These are phyloP conservation scores for Amphibolis antarctica DNA, from an alignment of 106 monocot species.

Conservation along the genomic window DNA sequence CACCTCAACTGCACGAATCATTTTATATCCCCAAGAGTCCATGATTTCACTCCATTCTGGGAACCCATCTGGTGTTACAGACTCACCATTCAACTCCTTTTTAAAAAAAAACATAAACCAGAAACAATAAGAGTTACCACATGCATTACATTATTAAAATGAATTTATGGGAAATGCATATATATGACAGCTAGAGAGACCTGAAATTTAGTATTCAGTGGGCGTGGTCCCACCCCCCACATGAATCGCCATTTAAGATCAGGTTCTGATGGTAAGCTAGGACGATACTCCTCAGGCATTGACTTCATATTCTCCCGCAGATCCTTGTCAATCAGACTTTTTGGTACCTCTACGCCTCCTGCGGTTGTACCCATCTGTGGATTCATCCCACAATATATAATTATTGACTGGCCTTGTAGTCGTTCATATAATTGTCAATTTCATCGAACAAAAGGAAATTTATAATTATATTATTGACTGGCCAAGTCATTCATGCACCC, in stretches of 20 bases:
- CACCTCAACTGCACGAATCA: conserved; percentile 87
- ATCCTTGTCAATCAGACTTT: conserved; percentile 56
- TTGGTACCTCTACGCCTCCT: conserved; percentile 83
- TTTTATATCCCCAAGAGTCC: conserved; percentile 87
- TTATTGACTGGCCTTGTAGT: background rate
- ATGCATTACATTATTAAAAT: background rate
- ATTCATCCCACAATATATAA: too few species aligned
- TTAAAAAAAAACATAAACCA: background rate
- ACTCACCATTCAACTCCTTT: conserved; percentile 86
- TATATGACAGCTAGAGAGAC: conserved; percentile 18
- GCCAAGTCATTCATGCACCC: too few species aligned
- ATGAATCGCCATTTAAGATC: conserved; percentile 99
- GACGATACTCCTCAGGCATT: conserved; percentile 59
- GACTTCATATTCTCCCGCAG: conserved; percentile 50
- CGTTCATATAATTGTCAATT: too few species aligned
- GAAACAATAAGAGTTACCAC: too few species aligned
- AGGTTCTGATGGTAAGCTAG: conserved; percentile 45
- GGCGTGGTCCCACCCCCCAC: conserved; percentile 92
- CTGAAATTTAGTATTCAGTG: conserved; percentile 66
- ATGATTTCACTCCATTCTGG: conserved; percentile 91
- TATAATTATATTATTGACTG: background rate
- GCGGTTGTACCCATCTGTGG: conserved; percentile 84
- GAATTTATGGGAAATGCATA: background rate
- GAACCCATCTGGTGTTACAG: conserved; percentile 85
- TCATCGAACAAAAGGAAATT: background rate